These are phyloP conservation scores for Lasiodiplodia hormozganensis DNA, from an alignment of 2,329 filamentous ascomycete species.

Conservation along the genomic window DNA sequence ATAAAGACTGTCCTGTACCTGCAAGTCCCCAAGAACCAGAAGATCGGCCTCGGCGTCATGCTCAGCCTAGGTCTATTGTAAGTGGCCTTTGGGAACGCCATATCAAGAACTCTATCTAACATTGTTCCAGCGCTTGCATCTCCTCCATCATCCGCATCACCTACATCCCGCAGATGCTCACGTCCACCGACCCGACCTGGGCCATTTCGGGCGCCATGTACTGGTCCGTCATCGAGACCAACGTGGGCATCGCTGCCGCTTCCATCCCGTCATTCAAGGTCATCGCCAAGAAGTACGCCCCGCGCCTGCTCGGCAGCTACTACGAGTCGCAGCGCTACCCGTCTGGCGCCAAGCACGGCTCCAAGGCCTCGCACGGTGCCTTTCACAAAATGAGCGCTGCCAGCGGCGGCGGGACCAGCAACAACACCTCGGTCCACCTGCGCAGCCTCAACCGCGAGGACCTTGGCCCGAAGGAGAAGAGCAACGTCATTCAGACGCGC, in stretches of 20 bases:
- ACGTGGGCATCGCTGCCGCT: slow-evolving; percentile 29
- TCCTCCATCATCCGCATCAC: slow-evolving; percentile 29
- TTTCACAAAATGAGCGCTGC: slow-evolving; percentile 25
- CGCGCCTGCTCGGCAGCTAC: slow-evolving; percentile 28
- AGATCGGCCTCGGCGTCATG: slow-evolving; percentile 35
- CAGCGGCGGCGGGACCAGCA: background rate
- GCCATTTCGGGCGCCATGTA: slow-evolving; percentile 28
- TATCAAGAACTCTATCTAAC: background rate
- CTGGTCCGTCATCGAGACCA: slow-evolving; percentile 30
- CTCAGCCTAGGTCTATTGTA: slow-evolving; percentile 36
- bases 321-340: slow-evolving; percentile 27
- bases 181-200: slow-evolving; percentile 26
- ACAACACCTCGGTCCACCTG: slow-evolving; percentile 1
- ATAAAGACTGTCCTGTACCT: slow-evolving; percentile 35
- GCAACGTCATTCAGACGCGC: slow-evolving; percentile 16
- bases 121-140: slow-evolving; percentile 21
- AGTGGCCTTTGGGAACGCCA: slow-evolving; percentile 17
- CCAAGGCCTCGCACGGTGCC: slow-evolving; percentile 6
- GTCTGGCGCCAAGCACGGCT: slow-evolving; percentile 8
- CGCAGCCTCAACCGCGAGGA: slow-evolving; percentile 26
- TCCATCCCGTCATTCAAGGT: slow-evolving; percentile 31
- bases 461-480: background rate
- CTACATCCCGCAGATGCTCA: slow-evolving; percentile 29
- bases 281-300: slow-evolving; percentile 29
- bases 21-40: slow-evolving; percentile 33